Evolutionary conservation across 805 yeast species (phyloP).

Genomic region (Scheffersomyces ergatensis): DNA sequence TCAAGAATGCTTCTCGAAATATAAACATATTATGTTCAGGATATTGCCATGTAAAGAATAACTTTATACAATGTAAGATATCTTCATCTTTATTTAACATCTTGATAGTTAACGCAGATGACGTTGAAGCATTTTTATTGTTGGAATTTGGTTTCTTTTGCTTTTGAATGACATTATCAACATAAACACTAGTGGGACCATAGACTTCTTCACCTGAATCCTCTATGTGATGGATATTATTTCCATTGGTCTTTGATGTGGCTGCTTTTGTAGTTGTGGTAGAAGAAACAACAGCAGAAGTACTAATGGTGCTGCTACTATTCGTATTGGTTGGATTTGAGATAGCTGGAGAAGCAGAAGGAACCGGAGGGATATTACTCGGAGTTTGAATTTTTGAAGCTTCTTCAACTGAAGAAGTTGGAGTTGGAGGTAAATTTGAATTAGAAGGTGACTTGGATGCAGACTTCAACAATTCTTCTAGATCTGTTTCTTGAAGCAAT

Average conservation of each 20-base stretch:
- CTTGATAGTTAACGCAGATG: slow-evolving; percentile 15
- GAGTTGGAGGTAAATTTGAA: neutral
- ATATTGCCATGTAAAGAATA: slow-evolving; percentile 63
- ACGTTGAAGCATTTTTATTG: slow-evolving; percentile 7
- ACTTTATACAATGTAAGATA: slow-evolving; percentile 33
- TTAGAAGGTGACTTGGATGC: neutral
- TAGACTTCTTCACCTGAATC: slow-evolving; percentile 35
- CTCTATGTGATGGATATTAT: slow-evolving; percentile 9
- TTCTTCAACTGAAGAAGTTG: neutral
- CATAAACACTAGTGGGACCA: slow-evolving; percentile 47
- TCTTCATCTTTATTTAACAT: slow-evolving; percentile 32
- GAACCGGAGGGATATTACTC: neutral
- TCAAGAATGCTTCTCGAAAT: slow-evolving; percentile 61
- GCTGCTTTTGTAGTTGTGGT: too few species aligned
- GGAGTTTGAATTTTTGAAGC: neutral
- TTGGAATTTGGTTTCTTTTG: slow-evolving; percentile 8
- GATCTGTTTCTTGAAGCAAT: slow-evolving; percentile 17
- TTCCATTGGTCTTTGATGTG: too few species aligned
- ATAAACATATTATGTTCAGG: slow-evolving; percentile 63
- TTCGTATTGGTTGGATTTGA: too few species aligned
- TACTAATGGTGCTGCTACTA: neutral
- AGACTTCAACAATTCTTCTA: slow-evolving; percentile 9
- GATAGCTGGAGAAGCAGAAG: too few species aligned
- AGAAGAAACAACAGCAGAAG: neutral
- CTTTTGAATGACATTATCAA: slow-evolving; percentile 22